These are phyloP conservation scores for Colletotrichum sp. DNA, from an alignment of 2,329 filamentous ascomycete genomes.

Conservation along the genomic window DNA sequence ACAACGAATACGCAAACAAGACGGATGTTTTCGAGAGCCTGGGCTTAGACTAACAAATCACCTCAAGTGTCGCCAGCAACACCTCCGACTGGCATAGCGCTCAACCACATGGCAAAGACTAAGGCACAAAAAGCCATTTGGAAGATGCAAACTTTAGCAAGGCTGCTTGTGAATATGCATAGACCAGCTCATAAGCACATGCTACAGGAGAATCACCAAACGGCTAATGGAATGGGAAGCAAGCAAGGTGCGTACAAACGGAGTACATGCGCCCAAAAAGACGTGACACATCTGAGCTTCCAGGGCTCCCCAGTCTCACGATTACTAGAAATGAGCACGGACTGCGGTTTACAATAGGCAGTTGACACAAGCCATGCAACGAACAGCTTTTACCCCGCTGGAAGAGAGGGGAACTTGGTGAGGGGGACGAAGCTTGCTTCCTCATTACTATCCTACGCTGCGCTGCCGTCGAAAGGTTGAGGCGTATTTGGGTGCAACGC, in stretches of 20 bases:
- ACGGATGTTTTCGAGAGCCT: background rate
- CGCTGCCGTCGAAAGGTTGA: background rate
- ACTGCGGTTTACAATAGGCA: background rate
- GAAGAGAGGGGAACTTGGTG: background rate
- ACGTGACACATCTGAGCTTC: background rate
- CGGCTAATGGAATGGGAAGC: background rate
- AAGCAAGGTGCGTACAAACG: background rate
- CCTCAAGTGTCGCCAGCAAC: background rate
- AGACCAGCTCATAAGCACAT: background rate
- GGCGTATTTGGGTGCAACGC: background rate
- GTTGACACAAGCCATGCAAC: background rate
- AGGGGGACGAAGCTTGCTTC: background rate
- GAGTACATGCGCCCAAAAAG: background rate
- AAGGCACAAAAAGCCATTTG: background rate
- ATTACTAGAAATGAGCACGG: background rate
- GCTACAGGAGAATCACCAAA: background rate
- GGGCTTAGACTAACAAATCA: background rate
- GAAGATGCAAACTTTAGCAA: background rate
- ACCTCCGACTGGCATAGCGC: background rate
- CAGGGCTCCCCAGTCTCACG: background rate
- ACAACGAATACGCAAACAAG: background rate
- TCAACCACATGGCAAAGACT: background rate
- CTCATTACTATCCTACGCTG: background rate
- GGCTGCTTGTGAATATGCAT: background rate
- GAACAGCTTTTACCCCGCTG: constrained; percentile 8